A percentile compares a stretch with the other conserved stretches of the same genome.
Evolutionary conservation across 2,329 filamentous ascomycete genomes (phyloP).

Genomic region (Trichoderma brevicompactum): DNA sequence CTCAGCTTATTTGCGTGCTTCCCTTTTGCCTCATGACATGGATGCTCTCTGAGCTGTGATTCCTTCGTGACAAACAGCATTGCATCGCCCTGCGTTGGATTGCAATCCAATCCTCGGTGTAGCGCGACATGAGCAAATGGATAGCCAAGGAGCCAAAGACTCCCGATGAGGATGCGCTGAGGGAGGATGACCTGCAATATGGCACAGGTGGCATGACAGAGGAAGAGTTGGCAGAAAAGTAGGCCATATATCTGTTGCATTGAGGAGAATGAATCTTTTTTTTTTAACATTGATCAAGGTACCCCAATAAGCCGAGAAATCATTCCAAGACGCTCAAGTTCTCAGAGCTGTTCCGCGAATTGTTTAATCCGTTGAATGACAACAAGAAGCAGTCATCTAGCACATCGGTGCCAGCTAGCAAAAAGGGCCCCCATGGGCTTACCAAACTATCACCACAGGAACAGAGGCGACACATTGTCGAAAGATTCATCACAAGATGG

Average conservation of each 20-base stretch:
- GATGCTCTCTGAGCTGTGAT: background rate
- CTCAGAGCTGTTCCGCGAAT: conserved; percentile 71
- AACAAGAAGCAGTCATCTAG: conserved; percentile 76
- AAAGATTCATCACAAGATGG: conserved; percentile 86
- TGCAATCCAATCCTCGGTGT: too few species aligned
- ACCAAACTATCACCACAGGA: conserved; percentile 72
- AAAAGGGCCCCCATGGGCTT: conserved; percentile 62
- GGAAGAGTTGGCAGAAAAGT: conserved; percentile 53
- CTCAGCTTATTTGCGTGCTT: background rate
- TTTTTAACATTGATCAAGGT: conserved; percentile 58
- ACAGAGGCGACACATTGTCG: conserved; percentile 77
- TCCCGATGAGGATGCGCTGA: conserved; percentile 48
- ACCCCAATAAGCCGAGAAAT: conserved; percentile 82
- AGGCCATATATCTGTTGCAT: background rate
- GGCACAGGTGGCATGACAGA: conserved; percentile 44
- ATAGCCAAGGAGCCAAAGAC: conserved; percentile 20
- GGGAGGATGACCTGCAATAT: conserved; percentile 60
- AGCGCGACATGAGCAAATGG: conserved; percentile 27
- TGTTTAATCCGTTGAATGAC: conserved; percentile 82
- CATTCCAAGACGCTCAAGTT: conserved; percentile 80
- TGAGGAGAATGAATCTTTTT: background rate
- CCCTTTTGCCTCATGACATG: background rate
- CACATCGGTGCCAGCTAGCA: conserved; percentile 57
- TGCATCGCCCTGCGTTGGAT: background rate
- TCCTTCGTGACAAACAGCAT: background rate